A percentile compares a stretch with the other conserved stretches of the same genome.
Conservation (phyloP, 1,139 yeast genomes). For the Hemisphaericaspora xylofermentans region DNA sequence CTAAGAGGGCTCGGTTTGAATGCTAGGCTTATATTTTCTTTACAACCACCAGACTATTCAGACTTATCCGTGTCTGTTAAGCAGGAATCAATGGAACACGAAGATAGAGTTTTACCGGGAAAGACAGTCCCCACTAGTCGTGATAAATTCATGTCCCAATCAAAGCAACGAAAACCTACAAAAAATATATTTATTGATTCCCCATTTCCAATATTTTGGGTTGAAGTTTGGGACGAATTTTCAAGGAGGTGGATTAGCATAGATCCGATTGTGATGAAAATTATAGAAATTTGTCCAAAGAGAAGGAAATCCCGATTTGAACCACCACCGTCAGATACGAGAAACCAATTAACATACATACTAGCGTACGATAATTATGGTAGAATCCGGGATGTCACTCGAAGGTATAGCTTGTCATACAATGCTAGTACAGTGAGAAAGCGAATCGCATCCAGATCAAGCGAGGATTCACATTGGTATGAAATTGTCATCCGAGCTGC, state of each 20-base stretch:
- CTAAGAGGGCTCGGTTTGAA: conserved; percentile 69
- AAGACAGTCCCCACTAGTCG: neutral
- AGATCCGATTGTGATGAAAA: conserved; percentile 68
- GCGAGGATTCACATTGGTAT: conserved; percentile 67
- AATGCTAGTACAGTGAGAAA: conserved; percentile 76
- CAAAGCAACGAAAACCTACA: conserved; percentile 12
- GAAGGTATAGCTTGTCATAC: conserved; percentile 70
- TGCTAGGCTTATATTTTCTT: conserved; percentile 73
- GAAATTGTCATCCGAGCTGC: conserved; percentile 37
- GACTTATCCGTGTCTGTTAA: conserved; percentile 9
- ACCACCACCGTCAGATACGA: conserved; percentile 63
- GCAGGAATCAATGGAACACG: neutral
- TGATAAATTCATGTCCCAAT: conserved; percentile 26
- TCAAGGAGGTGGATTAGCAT: conserved; percentile 77
- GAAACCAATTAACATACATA: conserved; percentile 69
- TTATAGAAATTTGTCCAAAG: conserved; percentile 66
- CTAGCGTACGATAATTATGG: conserved; percentile 71
- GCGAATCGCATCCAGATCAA: conserved; percentile 58
- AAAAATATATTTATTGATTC: conserved; percentile 24
- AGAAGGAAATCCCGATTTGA: conserved; percentile 64
- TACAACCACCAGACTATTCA: conserved; percentile 89
- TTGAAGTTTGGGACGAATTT: conserved; percentile 85
- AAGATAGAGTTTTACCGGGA: too few relatives aligned
- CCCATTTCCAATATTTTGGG: conserved; percentile 80
- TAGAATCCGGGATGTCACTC: conserved; percentile 75